These are phyloP conservation scores for Debaryomyces psychrophilus DNA, from an alignment of 1,139 yeast genomes.

Conservation along the genomic window DNA sequence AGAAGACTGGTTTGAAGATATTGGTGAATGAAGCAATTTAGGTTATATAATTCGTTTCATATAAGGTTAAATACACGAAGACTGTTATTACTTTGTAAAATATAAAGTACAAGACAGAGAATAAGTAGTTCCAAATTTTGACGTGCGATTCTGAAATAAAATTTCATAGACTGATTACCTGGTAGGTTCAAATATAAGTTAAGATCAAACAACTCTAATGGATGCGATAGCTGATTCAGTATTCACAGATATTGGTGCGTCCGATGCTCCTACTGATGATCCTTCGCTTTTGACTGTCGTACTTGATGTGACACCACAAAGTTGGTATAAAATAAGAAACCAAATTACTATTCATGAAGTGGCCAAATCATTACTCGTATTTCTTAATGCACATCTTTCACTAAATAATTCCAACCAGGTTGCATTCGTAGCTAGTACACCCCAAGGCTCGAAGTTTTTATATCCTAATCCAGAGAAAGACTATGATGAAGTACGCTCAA, in stretches of 20 bases:
- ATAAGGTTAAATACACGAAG: not conserved
- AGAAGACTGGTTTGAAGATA: conserved; percentile 85
- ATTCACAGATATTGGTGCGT: conserved; percentile 48
- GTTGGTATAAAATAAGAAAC: conserved; percentile 64
- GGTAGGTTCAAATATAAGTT: not conserved
- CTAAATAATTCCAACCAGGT: conserved; percentile 84
- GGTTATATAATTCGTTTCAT: not conserved
- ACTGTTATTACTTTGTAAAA: not conserved
- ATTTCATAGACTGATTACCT: not conserved
- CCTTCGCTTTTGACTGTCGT: conserved; percentile 83
- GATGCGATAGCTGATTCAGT: conserved; percentile 76
- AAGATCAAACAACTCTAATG: conserved; percentile 40
- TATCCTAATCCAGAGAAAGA: conserved; percentile 58
- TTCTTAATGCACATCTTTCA: conserved; percentile 84
- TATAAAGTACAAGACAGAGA: too few relatives aligned
- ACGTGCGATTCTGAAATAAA: not conserved
- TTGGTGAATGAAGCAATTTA: conserved; percentile 55
- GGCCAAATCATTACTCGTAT: conserved; percentile 63
- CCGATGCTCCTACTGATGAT: conserved; percentile 53
- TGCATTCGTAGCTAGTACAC: conserved; percentile 78
- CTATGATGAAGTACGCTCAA: conserved; percentile 22
- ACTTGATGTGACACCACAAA: conserved; percentile 74
- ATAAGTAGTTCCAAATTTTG: not conserved
- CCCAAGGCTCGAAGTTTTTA: conserved; percentile 68
- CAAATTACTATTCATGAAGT: conserved; percentile 55